A percentile compares a stretch with the other conserved stretches of the same genome.
Conservation (phyloP, 352 stramenopile genomes). For the Paralagenidium karlingii region DNA sequence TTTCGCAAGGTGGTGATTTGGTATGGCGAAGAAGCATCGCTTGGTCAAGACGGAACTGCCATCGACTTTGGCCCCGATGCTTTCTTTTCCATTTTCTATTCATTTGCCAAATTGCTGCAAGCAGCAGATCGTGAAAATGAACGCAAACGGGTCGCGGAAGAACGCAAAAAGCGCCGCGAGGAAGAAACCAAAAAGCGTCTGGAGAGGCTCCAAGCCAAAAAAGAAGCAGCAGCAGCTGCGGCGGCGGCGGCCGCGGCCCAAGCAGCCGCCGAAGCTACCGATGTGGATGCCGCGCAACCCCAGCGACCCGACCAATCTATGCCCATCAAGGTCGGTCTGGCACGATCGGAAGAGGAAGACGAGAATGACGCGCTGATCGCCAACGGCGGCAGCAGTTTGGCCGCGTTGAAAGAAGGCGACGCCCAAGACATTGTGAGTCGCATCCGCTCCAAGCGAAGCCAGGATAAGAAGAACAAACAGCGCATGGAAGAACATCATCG, state of each 20-base stretch:
- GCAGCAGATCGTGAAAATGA: slow-evolving; percentile 74
- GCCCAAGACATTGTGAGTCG: slow-evolving; percentile 77
- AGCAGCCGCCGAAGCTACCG: slow-evolving; percentile 17
- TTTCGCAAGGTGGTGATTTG: slow-evolving; percentile 59
- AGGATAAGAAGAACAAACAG: slow-evolving; percentile 59
- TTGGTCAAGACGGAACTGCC: slow-evolving; percentile 12
- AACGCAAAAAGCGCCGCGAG: slow-evolving; percentile 56
- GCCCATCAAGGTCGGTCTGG: no score
- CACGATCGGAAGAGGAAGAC: no score
- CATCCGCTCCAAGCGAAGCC: slow-evolving; percentile 66
- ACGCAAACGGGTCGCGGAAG: slow-evolving; percentile 69
- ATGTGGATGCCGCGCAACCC: no score
- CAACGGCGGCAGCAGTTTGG: slow-evolving; percentile 46
- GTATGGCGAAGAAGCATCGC: slow-evolving; percentile 61
- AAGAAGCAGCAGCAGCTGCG: slow-evolving; percentile 3
- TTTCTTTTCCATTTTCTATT: slow-evolving; percentile 82
- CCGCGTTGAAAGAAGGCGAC: slow-evolving; percentile 61
- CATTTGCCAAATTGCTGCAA: slow-evolving; percentile 71
- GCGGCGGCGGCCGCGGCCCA: background rate
- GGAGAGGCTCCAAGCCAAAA: slow-evolving; percentile 69
- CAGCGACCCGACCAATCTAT: no score
- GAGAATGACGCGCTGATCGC: no score
- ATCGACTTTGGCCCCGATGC: slow-evolving; percentile 51
- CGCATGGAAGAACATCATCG: no score
- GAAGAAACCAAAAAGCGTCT: slow-evolving; percentile 72